Conservation (phyloP, 768 basidiomycete species). For the Amanita subjunquillea region DNA sequence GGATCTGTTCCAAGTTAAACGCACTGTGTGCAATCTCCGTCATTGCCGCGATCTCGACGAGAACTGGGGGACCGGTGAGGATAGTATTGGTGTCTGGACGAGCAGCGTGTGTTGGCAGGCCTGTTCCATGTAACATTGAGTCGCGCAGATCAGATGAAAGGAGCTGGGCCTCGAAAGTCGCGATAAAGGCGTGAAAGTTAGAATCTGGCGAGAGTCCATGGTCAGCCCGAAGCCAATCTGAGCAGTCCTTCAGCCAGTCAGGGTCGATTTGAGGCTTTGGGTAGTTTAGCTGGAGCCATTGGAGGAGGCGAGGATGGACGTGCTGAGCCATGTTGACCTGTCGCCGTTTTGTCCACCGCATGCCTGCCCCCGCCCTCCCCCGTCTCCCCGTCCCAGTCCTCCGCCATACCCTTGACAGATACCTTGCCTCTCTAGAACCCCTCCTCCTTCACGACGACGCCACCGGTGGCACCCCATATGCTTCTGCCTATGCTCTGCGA, state of each 20-base stretch:
- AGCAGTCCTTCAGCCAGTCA: conserved; percentile 72
- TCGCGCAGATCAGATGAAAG: conserved; percentile 63
- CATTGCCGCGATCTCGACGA: conserved; percentile 70
- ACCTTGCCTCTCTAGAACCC: conserved; percentile 70
- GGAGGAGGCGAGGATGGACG: conserved; percentile 24
- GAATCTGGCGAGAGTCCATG: conserved; percentile 33
- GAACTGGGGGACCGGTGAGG: conserved; percentile 36
- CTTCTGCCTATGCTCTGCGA: conserved; percentile 42
- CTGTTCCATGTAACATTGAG: conserved; percentile 63
- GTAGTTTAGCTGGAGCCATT: conserved; percentile 48
- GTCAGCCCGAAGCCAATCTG: conserved; percentile 47
- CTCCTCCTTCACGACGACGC: conserved; percentile 68
- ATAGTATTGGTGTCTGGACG: conserved; percentile 21
- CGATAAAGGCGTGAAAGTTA: conserved; percentile 40
- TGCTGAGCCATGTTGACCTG: conserved; percentile 15
- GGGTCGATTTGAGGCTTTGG: conserved; percentile 56
- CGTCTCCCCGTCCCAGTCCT: conserved; percentile 81
- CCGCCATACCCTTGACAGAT: conserved; percentile 62
- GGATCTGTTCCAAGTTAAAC: conserved; percentile 62
- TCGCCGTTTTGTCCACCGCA: conserved; percentile 7
- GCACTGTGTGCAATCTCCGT: conserved; percentile 83
- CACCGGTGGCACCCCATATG: conserved; percentile 41
- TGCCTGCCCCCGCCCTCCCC: conserved; percentile 28
- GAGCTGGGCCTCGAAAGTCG: conserved; percentile 53
- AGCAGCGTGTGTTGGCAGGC: conserved; percentile 41